Evolutionary conservation across 306 rosid genomes (phyloP).

Genomic region (Sicyos edulis): DNA sequence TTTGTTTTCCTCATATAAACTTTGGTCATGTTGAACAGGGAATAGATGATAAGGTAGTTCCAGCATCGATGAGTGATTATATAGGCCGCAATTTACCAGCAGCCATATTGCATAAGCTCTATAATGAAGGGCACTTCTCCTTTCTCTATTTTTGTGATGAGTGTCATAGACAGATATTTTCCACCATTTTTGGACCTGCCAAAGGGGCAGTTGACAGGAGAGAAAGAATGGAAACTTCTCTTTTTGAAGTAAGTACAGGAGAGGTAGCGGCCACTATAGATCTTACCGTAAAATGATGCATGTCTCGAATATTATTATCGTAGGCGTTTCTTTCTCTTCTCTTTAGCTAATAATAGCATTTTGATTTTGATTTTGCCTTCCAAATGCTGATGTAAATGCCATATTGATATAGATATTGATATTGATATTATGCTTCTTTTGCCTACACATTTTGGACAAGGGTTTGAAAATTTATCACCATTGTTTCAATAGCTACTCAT

Average conservation of each 20-base stretch:
- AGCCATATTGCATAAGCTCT: conserved; percentile 65
- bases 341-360: not conserved
- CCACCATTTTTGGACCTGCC: conserved; percentile 70
- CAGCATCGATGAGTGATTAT: conserved; percentile 65
- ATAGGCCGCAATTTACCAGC: conserved; percentile 65
- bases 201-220: conserved; percentile 47
- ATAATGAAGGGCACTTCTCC: conserved; percentile 86
- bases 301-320: not conserved
- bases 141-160: conserved; percentile 76
- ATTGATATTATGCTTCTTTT: not conserved
- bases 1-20: not conserved
- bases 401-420: not conserved
- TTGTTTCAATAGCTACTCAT: not conserved
- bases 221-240: conserved; percentile 28
- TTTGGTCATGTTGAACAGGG: conserved; percentile 51
- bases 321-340: not conserved
- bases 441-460: conserved; percentile 3
- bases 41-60: conserved; percentile 67
- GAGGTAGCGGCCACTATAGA: conserved; percentile 25
- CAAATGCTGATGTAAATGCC: conserved; percentile 18
- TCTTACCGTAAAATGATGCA: conserved; percentile 32
- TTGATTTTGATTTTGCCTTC: not conserved
- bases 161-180: conserved; percentile 65
- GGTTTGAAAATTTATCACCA: not conserved
- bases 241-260: conserved; percentile 31